phyloP scores from a whole-genome alignment of 2,329 filamentous ascomycete species.

The Coleophoma cylindrospora region DNA sequence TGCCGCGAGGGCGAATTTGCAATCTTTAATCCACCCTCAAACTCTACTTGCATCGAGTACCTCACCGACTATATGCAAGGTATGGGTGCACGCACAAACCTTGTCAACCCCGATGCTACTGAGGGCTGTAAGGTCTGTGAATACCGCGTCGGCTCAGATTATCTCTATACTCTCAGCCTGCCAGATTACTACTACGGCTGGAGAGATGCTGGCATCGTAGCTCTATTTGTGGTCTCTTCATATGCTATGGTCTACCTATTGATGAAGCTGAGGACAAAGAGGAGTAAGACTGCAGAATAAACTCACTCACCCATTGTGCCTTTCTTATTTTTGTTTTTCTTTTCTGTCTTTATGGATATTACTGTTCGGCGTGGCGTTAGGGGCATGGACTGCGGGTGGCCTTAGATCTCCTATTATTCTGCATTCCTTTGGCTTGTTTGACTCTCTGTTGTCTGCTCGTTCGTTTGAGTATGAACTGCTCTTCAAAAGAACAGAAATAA shows the following conservation, averaged over 20 bases:
- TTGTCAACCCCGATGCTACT: constrained; percentile 56
- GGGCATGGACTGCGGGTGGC: too few species aligned
- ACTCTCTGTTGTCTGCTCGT: too few species aligned
- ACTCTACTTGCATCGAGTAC: constrained; percentile 53
- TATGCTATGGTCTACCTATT: constrained; percentile 39
- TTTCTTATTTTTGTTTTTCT: too few species aligned
- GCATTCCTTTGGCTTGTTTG: too few species aligned
- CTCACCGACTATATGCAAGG: constrained; percentile 44
- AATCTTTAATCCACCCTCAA: constrained; percentile 25
- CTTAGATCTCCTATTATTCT: too few species aligned
- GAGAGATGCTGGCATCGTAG: constrained; percentile 53
- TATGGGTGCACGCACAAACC: constrained; percentile 40
- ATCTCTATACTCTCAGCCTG: constrained; percentile 54
- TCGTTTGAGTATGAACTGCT: too few species aligned
- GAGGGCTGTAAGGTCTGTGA: constrained; percentile 55
- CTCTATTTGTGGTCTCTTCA: constrained; percentile 34
- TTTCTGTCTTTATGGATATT: too few species aligned
- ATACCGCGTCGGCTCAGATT: constrained; percentile 53
- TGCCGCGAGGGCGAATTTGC: constrained; percentile 48
- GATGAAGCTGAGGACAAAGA: constrained; percentile 44
- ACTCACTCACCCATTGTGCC: neutral
- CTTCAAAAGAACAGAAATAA: too few species aligned
- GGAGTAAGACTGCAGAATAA: constrained; percentile 35
- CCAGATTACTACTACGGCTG: constrained; percentile 59
- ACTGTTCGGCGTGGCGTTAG: too few species aligned